These are phyloP conservation scores for Ustilaginoidea virens DNA, from an alignment of 2,329 filamentous ascomycete species.

Conservation along the genomic window DNA sequence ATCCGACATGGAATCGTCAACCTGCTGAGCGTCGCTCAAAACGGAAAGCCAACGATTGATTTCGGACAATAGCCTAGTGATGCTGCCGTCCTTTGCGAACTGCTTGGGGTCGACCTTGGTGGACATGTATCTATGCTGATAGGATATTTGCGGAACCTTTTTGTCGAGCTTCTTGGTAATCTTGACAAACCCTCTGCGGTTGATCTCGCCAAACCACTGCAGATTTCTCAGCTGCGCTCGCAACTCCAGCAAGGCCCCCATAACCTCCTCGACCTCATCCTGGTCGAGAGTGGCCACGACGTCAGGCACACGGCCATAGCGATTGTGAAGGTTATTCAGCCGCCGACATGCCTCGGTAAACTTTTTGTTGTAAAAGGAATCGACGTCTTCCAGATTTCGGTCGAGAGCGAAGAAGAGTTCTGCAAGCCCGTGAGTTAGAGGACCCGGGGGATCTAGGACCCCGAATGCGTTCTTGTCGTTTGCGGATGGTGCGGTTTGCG, in stretches of 20 bases:
- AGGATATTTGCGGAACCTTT: slow-evolving; percentile 61
- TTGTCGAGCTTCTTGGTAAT: slow-evolving; percentile 99
- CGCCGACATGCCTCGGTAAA: slow-evolving; percentile 72
- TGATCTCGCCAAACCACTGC: slow-evolving; percentile 97
- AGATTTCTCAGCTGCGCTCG: slow-evolving; percentile 78
- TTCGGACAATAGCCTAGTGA: slow-evolving; percentile 32
- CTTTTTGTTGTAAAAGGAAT: slow-evolving; percentile 94
- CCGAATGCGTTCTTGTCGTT: slow-evolving; percentile 8
- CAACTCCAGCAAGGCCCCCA: slow-evolving; percentile 78
- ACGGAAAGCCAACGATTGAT: slow-evolving; percentile 89
- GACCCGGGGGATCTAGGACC: slow-evolving; percentile 11
- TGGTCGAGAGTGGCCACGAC: slow-evolving; percentile 59
- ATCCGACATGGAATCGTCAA: slow-evolving; percentile 60
- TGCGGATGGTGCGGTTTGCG: slow-evolving; percentile 7
- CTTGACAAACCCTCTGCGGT: slow-evolving; percentile 87
- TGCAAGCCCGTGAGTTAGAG: slow-evolving; percentile 27
- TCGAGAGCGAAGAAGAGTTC: slow-evolving; percentile 96
- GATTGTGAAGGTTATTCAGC: slow-evolving; percentile 71
- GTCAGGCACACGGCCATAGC: slow-evolving; percentile 64
- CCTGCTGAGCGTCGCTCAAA: slow-evolving; percentile 60
- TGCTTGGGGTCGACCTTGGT: slow-evolving; percentile 80
- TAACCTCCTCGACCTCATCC: slow-evolving; percentile 82
- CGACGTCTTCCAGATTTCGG: slow-evolving; percentile 92
- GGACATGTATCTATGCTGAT: slow-evolving; percentile 74
- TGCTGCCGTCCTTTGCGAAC: slow-evolving; percentile 60